Base-by-base conservation (phyloP, 2,329 filamentous ascomycete genomes). In the Magnaporthales sp. region DNA sequence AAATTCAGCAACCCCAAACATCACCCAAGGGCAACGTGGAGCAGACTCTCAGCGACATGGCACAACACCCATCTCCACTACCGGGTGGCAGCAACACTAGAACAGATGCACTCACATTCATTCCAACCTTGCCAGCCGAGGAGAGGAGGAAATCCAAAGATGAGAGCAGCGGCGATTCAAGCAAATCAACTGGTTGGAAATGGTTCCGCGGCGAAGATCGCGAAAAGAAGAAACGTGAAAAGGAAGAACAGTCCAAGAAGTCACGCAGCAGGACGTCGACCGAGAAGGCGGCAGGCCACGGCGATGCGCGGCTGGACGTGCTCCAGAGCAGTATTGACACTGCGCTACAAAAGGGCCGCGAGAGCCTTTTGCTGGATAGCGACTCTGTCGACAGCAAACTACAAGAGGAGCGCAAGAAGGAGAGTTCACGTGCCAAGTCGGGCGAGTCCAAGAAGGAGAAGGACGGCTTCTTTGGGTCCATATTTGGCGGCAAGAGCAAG, bases 401-500 rank as follows among this genome's bases (percentile, higher is more conserved):
- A 8, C 87, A 93, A 67, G 90, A 92, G 70, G 92, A 96, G 73
- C 86, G 91, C 61, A 94, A 90, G 77, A 96, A 95, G 75, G 90
- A 93, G 70, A 89, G 86, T 71, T 84, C 80, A 69, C 88, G 92
- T 61, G 1, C 19, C 38, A 95, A 93, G 74, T 85, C 87, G 4
- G 84, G 84, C 0, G 90, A 90, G 32, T 32, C 31, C 7, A 97
- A 94, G 79, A 97, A 93, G 75, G 93, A 97, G 71, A 97, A 96
- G 74, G 92, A 97, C 68, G 89, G 93, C 8, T 83, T 98, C n/a
- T 93, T 99, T 71, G 94, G 93, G 0, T 95, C 93, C 0, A 88
- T 99, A 66, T 98, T 99, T 74, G 92, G 93, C 19, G 91, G 92
- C 58, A 86, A 90, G 68, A 96, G 96, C 80, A 96, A 94, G 81